Percentiles rank a stretch among this genome's conserved stretches.
phyloP scores from a whole-genome alignment of 108 stramenopile species.

The Heterococcus sp. region DNA sequence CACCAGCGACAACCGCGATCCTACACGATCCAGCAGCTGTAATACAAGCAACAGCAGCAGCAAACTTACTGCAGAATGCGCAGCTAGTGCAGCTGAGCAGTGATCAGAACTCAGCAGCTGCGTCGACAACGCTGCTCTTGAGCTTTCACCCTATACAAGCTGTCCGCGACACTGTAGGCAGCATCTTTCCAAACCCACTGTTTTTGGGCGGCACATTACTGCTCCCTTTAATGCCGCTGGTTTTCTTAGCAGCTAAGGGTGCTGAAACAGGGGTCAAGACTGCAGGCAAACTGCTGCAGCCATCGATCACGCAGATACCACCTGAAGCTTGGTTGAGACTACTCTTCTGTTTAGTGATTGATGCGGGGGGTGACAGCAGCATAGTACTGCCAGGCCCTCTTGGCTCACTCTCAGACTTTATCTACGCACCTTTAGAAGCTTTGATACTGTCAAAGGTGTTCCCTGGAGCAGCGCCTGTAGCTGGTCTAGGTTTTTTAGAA shows the following conservation, averaged over 20 bases:
- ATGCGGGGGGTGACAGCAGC: not conserved
- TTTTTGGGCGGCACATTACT: not conserved
- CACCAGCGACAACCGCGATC: too few relatives aligned
- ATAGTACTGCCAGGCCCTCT: not conserved
- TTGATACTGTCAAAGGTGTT: not conserved
- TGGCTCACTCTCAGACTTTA: not conserved
- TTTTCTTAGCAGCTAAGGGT: not conserved
- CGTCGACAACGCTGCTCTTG: too few relatives aligned
- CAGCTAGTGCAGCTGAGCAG: too few relatives aligned
- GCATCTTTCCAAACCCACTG: not conserved
- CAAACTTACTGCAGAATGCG: too few relatives aligned
- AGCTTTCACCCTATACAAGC: too few relatives aligned
- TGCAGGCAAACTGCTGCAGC: not conserved
- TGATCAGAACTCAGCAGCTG: too few relatives aligned
- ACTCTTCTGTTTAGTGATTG: not conserved
- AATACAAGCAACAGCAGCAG: too few relatives aligned
- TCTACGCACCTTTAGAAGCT: not conserved
- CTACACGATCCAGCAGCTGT: too few relatives aligned
- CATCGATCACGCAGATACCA: not conserved
- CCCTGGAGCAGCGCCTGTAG: not conserved
- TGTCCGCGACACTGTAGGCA: not conserved
- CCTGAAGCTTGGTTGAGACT: not conserved
- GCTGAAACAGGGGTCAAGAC: not conserved
- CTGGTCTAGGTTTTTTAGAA: constrained; percentile 1
- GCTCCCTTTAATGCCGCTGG: not conserved